A percentile compares a stretch with the other conserved stretches of the same genome.
Evolutionary conservation across 2,329 filamentous ascomycete genomes (phyloP).

Genomic region (Alternaria gansuensis): DNA sequence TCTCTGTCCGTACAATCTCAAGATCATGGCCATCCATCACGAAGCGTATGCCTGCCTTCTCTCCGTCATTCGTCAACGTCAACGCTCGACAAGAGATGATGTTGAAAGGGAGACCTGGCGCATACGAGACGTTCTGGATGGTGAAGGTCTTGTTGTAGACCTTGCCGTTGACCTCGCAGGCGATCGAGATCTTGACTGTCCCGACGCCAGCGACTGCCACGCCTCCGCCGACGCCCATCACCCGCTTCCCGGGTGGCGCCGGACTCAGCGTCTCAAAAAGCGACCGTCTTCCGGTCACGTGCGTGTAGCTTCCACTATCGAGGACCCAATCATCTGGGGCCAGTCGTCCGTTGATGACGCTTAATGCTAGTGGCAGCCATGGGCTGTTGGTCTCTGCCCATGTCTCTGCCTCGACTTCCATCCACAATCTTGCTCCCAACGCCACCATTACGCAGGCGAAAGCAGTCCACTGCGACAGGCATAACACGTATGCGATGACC

Average conservation of each 20-base stretch:
- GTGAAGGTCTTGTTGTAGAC: too few relatives aligned
- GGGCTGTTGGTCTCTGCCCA: constrained; percentile 1
- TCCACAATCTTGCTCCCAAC: constrained; percentile 8
- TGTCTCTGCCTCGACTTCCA: constrained; percentile 10
- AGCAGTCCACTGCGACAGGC: constrained; percentile 4
- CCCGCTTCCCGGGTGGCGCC: background rate
- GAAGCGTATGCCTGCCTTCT: constrained; percentile 12
- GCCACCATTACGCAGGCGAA: constrained; percentile 2
- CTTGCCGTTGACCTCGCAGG: constrained; percentile 5
- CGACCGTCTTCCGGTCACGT: constrained; percentile 4
- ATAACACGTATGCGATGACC: constrained; percentile 4
- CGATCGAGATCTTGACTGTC: constrained; percentile 1
- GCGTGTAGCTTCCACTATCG: constrained; percentile 6
- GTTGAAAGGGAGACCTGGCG: too few relatives aligned
- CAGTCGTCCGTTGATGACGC: constrained; percentile 7
- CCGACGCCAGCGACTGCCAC: too few relatives aligned
- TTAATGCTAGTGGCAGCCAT: constrained; percentile 2
- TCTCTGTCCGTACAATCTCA: constrained; percentile 9
- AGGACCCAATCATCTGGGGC: constrained; percentile 5
- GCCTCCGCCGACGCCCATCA: constrained; percentile 2
- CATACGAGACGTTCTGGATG: too few relatives aligned
- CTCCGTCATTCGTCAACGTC: background rate
- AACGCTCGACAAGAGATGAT: background rate
- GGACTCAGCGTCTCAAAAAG: background rate
- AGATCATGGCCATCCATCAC: constrained; percentile 10